These are phyloP conservation scores for Lactarius quietus DNA, from an alignment of 768 basidiomycete genomes.

Conservation along the genomic window DNA sequence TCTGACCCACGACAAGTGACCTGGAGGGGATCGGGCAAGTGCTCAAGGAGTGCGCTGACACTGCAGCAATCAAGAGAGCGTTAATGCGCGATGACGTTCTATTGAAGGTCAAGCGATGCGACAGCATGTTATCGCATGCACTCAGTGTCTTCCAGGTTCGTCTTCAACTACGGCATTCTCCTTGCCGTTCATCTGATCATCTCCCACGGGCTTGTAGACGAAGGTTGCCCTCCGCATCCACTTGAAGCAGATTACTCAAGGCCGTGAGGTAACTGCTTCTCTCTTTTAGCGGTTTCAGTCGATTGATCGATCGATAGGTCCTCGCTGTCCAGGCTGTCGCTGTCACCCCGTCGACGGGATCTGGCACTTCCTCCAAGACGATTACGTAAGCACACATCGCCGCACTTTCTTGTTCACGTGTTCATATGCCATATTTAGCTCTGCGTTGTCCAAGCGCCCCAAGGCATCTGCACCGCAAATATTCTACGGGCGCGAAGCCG, in stretches of 20 bases:
- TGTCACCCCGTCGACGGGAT: neutral
- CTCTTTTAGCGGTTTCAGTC: neutral
- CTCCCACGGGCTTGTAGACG: neutral
- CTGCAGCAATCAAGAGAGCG: neutral
- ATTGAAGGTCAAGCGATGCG: neutral
- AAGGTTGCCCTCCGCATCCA: neutral
- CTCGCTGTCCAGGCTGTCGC: neutral
- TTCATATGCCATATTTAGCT: neutral
- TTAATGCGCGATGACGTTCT: neutral
- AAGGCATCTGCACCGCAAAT: slow-evolving; percentile 5
- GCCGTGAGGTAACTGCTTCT: neutral
- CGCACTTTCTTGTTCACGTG: neutral
- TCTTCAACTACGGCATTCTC: neutral
- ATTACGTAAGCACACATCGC: neutral
- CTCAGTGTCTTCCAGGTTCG: neutral
- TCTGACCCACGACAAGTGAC: neutral
- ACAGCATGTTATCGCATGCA: neutral
- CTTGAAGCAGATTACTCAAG: neutral
- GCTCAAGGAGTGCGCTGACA: neutral
- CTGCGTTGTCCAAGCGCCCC: neutral
- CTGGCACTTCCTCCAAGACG: neutral
- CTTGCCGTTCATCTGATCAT: neutral
- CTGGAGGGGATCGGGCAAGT: neutral
- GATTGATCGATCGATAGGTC: neutral
- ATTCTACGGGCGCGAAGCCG: slow-evolving; percentile 9